Evolutionary conservation across 164 flowering plant species (phyloP).

Genomic region (Tetrastigma voinierianum): DNA sequence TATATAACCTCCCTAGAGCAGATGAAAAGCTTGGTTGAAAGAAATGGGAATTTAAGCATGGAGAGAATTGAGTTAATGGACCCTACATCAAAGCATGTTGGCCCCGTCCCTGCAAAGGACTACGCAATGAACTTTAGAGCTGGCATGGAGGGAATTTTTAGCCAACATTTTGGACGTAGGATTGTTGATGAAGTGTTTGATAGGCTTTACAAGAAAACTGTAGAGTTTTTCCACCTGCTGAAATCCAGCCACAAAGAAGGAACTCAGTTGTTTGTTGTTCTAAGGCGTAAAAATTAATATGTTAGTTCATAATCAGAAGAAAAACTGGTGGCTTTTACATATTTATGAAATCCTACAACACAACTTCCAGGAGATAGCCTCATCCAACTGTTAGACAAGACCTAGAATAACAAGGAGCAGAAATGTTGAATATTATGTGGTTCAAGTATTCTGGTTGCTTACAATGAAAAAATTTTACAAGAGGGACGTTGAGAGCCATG

Average conservation of each 20-base stretch:
- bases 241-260: neutral
- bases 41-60: conserved; percentile 21
- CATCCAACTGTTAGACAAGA: too few species aligned
- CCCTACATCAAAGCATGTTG: neutral
- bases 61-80: conserved; percentile 9
- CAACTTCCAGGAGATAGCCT: too few species aligned
- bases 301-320: too few species aligned
- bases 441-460: too few species aligned
- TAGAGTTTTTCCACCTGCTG: neutral
- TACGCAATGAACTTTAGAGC: neutral
- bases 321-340: too few species aligned
- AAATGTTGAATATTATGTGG: too few species aligned
- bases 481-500: too few species aligned
- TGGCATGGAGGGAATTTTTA: neutral
- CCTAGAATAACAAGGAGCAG: too few species aligned
- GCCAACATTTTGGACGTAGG: conserved; percentile 4
- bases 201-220: neutral
- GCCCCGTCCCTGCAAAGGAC: neutral
- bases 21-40: conserved; percentile 9
- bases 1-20: conserved; percentile 12
- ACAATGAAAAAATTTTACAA: too few species aligned
- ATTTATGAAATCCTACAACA: too few species aligned
- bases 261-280: conserved; percentile 1
- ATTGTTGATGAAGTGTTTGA: conserved; percentile 6
- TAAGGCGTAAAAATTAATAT: conserved; percentile 2